Base-by-base conservation (phyloP, 2,329 filamentous ascomycete species). In the Aspergillus brasiliensis region DNA sequence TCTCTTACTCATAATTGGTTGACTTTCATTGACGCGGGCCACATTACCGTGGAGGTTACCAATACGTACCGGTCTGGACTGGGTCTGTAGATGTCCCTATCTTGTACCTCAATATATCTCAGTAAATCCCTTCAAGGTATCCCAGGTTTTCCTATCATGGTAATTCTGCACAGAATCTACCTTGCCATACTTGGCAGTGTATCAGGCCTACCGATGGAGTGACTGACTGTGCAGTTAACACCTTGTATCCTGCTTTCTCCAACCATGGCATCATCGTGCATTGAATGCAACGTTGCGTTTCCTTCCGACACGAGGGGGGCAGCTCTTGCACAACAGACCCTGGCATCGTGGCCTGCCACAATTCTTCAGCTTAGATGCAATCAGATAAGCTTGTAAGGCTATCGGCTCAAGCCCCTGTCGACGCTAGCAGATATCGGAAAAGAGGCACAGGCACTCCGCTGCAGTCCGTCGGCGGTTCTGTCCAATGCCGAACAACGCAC, bases 401-500 rank as follows among this genome's bases (percentile, higher is more conserved):
- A 44, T 44, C 40, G 19, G 40, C 17, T 44, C 40, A 15, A 17
- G 46, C 25, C 25, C 46, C 46, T 49, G 25, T 49, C 46, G 25
- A 49, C 25, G 25, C 46, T 49, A 25, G 21, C 15, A 28, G 46
- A 17, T 49, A 49, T 28, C 46, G n/a, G n/a, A 49, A 17, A 25
- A 2, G 31, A 49, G 46, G 46, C 46, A 49, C 46, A 49, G 46
- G 31, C 46, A 49, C 25, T 49, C 23, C 25, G 46, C 46, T 49
- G 46, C 46, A 49, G n/a, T 28, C 44, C 44, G 28, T 49, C 46
- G 46, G 46, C 25, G 46, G 11, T 31, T 15, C 25, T 31, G 46
- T 49, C 46, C 46, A 49, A 49, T 49, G 46, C 46, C 46, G 46
- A 48, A 25, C 46, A 28, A 27, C n/a, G 46, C 46, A 17, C 23